Evolutionary conservation across 176 grass and related monocot species (phyloP).

Genomic region (Tillandsia leiboldiana): DNA sequence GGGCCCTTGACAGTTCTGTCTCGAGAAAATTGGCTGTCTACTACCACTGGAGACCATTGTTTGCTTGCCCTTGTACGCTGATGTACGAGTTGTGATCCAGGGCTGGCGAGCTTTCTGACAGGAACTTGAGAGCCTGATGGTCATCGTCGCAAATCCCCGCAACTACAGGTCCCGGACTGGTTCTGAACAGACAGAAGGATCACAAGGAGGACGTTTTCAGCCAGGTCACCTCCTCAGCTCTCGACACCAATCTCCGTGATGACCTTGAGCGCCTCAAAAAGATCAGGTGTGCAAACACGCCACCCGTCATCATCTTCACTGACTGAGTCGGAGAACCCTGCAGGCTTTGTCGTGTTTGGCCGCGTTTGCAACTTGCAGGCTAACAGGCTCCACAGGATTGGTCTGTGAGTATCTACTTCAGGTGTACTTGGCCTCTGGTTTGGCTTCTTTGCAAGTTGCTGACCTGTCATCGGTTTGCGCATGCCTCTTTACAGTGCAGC

Average conservation of each 20-base stretch:
- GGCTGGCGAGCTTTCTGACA: constrained; percentile 51
- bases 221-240: constrained; percentile 70
- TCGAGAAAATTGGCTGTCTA: not conserved
- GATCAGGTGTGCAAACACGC: too few relatives aligned
- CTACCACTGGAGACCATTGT: not conserved
- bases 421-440: too few relatives aligned
- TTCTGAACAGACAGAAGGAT: constrained; percentile 89
- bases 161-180: constrained; percentile 85
- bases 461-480: too few relatives aligned
- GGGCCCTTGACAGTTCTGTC: too few relatives aligned
- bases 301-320: too few relatives aligned
- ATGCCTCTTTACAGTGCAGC: too few relatives aligned
- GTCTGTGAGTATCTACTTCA: too few relatives aligned
- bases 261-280: constrained; percentile 95
- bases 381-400: too few relatives aligned
- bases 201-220: constrained; percentile 85
- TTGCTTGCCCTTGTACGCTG: not conserved
- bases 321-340: too few relatives aligned
- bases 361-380: not conserved
- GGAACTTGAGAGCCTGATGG: constrained; percentile 70
- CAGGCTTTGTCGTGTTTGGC: too few relatives aligned
- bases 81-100: constrained; percentile 14
- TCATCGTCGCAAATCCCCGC: constrained; percentile 56
- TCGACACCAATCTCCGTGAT: constrained; percentile 94
- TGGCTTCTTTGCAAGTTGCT: too few relatives aligned